phyloP scores from a whole-genome alignment of 495 filamentous ascomycete species.

The Penicillium desertorum region DNA sequence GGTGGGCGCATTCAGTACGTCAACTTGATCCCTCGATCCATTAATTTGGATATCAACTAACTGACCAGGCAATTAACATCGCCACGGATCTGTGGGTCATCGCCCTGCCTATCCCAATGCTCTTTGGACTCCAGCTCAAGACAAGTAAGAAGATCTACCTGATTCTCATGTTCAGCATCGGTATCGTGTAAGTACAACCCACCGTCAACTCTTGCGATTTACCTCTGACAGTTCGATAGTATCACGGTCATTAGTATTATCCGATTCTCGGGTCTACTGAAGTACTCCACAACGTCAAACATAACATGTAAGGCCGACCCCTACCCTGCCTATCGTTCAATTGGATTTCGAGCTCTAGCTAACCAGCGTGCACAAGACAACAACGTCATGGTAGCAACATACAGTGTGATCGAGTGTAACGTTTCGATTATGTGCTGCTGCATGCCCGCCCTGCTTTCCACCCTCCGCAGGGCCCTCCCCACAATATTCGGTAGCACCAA shows the following conservation, averaged over 20 bases:
- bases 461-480: background rate
- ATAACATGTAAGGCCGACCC: background rate
- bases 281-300: background rate
- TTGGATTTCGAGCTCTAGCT: background rate
- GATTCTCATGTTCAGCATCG: background rate
- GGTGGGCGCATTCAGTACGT: background rate
- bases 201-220: background rate
- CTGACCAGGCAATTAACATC: background rate
- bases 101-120: background rate
- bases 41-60: background rate
- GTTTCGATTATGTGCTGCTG: slow-evolving; percentile 1
- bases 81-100: background rate
- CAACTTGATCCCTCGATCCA: background rate
- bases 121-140: background rate
- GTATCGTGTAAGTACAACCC: background rate
- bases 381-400: background rate
- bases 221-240: background rate
- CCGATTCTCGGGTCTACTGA: background rate
- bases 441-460: background rate
- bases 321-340: background rate
- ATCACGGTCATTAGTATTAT: background rate
- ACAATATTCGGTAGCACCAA: background rate
- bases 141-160: background rate
- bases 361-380: background rate
- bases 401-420: background rate